A percentile compares a stretch with the other conserved stretches of the same genome.
These are phyloP conservation scores for Fusarium incarnatum DNA, from an alignment of 2,329 filamentous ascomycete genomes.

Conservation along the genomic window DNA sequence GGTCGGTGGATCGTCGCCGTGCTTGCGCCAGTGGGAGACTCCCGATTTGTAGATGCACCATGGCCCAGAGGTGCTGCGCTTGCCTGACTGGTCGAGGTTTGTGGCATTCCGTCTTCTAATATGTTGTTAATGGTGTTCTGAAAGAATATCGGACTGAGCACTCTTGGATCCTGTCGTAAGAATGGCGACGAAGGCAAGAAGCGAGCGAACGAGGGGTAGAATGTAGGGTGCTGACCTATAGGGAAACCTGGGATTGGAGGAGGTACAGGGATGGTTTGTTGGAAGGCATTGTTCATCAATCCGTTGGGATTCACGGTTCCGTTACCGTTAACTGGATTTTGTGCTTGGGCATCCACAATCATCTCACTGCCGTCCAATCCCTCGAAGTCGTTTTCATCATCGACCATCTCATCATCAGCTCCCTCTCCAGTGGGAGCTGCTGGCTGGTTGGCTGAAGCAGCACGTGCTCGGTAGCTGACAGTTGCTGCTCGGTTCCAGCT, in stretches of 20 bases:
- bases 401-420: slow-evolving; percentile 58
- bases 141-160: slow-evolving; percentile 39
- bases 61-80: slow-evolving; percentile 49
- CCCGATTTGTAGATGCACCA: slow-evolving; percentile 41
- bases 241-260: slow-evolving; percentile 43
- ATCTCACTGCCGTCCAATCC: slow-evolving; percentile 55
- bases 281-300: slow-evolving; percentile 21
- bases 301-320: slow-evolving; percentile 11
- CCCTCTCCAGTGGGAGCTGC: slow-evolving; percentile 44
- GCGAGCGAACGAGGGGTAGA: slow-evolving; percentile 33
- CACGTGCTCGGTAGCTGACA: slow-evolving; percentile 15
- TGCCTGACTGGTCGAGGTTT: slow-evolving; percentile 35
- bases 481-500: slow-evolving; percentile 23
- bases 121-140: slow-evolving; percentile 49
- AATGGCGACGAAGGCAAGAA: slow-evolving; percentile 35
- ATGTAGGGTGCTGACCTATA: slow-evolving; percentile 42
- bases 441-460: slow-evolving; percentile 12
- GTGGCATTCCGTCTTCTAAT: slow-evolving; percentile 40
- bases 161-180: slow-evolving; percentile 30
- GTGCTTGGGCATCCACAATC: slow-evolving; percentile 50
- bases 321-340: slow-evolving; percentile 41
- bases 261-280: slow-evolving; percentile 47
- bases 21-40: slow-evolving; percentile 50
- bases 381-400: slow-evolving; percentile 60
- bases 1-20: slow-evolving; percentile 53